Base-by-base conservation (phyloP, 352 stramenopile species). In the Phytophthora tentaculata region DNA sequence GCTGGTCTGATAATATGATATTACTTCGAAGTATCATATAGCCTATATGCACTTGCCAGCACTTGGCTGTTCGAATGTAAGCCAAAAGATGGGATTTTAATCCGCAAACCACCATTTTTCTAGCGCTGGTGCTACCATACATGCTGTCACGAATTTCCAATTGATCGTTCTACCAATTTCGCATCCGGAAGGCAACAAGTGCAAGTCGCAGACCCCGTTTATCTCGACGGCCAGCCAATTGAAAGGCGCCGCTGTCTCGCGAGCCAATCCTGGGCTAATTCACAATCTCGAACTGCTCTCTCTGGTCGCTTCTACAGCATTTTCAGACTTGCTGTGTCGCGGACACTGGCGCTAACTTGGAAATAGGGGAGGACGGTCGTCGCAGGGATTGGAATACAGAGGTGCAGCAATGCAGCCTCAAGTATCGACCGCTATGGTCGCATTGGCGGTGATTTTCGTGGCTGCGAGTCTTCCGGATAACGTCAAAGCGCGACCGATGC, bases 401-500 rank as follows among this genome's bases (percentile, higher is more conserved):
- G 49, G 44, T 61, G 24, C 55, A 50, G 56, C 50, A 67, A 79
- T 76, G 67, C 59, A 68, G 54, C 43, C 56, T 64, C 53, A 44
- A 61, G 54, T 76, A 41, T 81, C 73, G 39, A 54, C 35, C 13
- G 29, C 52, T 22, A 47, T 59, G 19, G 51, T 81, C 28, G 44
- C 61, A 5, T 43, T 80, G 24, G 66, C 60, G 13, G 22, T 74
- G 45, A 55, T 49, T n/a, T 37, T 70, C n/a, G 56, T 67, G 43
- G 45, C 58, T 7, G 35, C 55, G 43, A 20, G 61, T 54, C 14
- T 73, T 49, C 8, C 68, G 47, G 52, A 83, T 19, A 49, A 68
- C 7, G 45, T 58, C 5, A 23, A 68, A 3, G 72, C 74, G 7
- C 71, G 73, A 32, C 79, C 74, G 23, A 83, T 88, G 76, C 79